phyloP scores from a whole-genome alignment of 2,329 filamentous ascomycete genomes.

The Mycogone perniciosa region DNA sequence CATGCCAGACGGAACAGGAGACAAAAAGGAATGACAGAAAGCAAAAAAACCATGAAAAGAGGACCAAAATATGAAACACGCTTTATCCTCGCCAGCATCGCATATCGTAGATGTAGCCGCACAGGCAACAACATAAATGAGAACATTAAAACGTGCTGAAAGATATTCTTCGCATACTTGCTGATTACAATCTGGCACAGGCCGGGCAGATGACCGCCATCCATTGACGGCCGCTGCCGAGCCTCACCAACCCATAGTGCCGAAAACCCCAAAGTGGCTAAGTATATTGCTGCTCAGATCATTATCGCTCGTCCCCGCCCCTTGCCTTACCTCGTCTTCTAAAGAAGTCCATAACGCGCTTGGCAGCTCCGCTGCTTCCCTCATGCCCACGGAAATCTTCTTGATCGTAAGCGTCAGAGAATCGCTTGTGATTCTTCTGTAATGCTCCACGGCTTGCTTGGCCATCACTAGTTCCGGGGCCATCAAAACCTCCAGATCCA shows the following conservation, averaged over 20 bases:
- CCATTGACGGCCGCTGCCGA: background rate
- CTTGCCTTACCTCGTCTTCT: conserved; percentile 74
- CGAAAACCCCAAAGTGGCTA: background rate
- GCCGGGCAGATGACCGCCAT: background rate
- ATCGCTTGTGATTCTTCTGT: conserved; percentile 82
- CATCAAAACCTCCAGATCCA: conserved; percentile 38
- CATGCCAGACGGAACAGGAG: conserved; percentile 12
- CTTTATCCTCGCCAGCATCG: conserved; percentile 2
- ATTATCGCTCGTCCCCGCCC: conserved; percentile 47
- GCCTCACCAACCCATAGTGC: conserved; percentile 1
- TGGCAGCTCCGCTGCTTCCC: conserved; percentile 79
- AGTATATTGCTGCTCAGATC: background rate
- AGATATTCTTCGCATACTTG: conserved; percentile 11
- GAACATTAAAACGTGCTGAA: conserved; percentile 11
- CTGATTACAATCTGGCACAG: conserved; percentile 12
- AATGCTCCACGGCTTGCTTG: conserved; percentile 51
- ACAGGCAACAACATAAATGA: background rate
- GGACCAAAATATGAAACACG: conserved; percentile 9
- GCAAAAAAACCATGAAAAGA: conserved; percentile 8
- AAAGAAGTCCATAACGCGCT: conserved; percentile 98
- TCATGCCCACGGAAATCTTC: conserved; percentile 59
- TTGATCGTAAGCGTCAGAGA: conserved; percentile 83
- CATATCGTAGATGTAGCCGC: background rate
- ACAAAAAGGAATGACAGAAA: conserved; percentile 9
- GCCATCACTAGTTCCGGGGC: conserved; percentile 31